These are phyloP conservation scores for Leucogyrophana mollusca DNA, from an alignment of 768 basidiomycete species.

Conservation along the genomic window DNA sequence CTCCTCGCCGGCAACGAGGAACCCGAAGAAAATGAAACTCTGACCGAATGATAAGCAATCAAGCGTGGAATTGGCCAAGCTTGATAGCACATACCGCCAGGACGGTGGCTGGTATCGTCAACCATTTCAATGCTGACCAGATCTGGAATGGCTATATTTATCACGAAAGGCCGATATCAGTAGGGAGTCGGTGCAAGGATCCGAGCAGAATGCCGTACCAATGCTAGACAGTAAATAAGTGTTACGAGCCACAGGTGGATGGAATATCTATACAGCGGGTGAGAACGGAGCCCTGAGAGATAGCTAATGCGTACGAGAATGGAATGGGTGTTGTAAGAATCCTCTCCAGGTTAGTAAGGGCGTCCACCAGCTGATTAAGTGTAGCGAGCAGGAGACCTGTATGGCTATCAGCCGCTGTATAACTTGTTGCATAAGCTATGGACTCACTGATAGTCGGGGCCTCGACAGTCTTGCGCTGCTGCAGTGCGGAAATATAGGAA, in stretches of 20 bases:
- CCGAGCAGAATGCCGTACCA: constrained; percentile 40
- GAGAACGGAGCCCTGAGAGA: constrained; percentile 1
- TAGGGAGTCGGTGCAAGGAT: not conserved
- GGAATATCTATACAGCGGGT: constrained; percentile 47
- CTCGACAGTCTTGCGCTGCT: constrained; percentile 53
- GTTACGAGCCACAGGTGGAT: constrained; percentile 70
- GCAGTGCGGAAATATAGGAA: constrained; percentile 63
- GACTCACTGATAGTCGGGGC: constrained; percentile 58
- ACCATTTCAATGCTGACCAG: constrained; percentile 50
- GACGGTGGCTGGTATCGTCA: constrained; percentile 64
- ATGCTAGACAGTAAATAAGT: constrained; percentile 53
- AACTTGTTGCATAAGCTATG: not conserved
- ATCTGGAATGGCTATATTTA: constrained; percentile 61
- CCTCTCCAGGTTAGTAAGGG: constrained; percentile 67
- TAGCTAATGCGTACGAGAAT: constrained; percentile 68
- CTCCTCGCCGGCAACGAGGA: constrained; percentile 72
- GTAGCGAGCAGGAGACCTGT: constrained; percentile 47
- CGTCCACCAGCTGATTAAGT: constrained; percentile 58
- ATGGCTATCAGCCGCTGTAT: not conserved
- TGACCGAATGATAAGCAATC: constrained; percentile 19
- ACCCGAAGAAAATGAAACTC: constrained; percentile 73
- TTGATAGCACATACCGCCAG: constrained; percentile 38
- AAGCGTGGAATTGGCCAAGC: not conserved
- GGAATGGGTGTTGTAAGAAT: constrained; percentile 78
- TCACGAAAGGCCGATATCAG: constrained; percentile 5